phyloP scores from a whole-genome alignment of 257 asterid species.

The Solanum verrucosum region DNA sequence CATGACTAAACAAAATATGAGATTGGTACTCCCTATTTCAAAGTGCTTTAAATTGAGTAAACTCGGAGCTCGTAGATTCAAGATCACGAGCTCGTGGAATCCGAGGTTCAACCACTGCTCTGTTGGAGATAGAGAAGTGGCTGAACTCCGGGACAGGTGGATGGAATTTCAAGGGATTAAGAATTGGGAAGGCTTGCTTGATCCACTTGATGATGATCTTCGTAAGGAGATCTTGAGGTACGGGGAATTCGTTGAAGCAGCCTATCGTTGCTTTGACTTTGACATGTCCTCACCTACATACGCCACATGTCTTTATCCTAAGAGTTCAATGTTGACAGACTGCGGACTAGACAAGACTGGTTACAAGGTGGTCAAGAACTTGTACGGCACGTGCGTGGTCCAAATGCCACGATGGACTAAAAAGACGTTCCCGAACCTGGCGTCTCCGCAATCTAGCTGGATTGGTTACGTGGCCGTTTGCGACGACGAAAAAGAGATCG shows the following conservation, averaged over 20 bases:
- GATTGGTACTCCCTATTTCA: not conserved
- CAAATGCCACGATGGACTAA: slow-evolving; percentile 50
- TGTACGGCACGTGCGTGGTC: slow-evolving; percentile 65
- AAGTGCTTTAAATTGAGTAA: not conserved
- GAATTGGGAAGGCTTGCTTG: slow-evolving; percentile 89
- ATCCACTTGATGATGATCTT: slow-evolving; percentile 72
- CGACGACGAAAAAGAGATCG: slow-evolving; percentile 41
- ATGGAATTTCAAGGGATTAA: slow-evolving; percentile 77
- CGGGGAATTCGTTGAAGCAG: slow-evolving; percentile 76
- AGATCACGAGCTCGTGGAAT: not conserved
- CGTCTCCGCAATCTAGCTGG: slow-evolving; percentile 58
- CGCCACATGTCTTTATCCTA: slow-evolving; percentile 33
- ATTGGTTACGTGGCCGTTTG: slow-evolving; percentile 87
- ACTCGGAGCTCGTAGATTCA: not conserved
- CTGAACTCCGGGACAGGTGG: slow-evolving; percentile 31
- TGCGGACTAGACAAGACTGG: slow-evolving; percentile 31
- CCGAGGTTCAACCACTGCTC: not conserved
- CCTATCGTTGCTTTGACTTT: slow-evolving; percentile 67
- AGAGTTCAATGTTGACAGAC: slow-evolving; percentile 16
- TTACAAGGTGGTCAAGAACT: slow-evolving; percentile 33
- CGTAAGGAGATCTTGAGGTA: slow-evolving; percentile 64
- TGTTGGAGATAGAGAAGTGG: not conserved
- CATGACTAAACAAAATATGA: not conserved
- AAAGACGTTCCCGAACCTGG: slow-evolving; percentile 28
- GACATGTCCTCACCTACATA: slow-evolving; percentile 52